phyloP scores from a whole-genome alignment of 495 filamentous ascomycete genomes.

The Podospora pseudoanserina region DNA sequence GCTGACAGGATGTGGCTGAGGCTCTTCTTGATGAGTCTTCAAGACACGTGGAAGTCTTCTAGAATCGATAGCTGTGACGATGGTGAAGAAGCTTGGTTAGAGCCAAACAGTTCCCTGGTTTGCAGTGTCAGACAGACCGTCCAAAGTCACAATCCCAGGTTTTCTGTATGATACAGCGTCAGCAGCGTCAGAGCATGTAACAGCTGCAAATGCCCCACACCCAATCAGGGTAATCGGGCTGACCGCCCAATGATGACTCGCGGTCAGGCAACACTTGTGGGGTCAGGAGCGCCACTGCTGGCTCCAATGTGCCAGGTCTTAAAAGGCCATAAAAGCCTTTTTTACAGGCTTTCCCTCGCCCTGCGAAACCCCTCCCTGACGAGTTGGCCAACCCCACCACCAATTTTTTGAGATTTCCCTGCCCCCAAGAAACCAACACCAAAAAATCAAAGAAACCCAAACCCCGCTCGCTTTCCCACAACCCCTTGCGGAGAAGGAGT shows the following conservation, averaged over 20 bases:
- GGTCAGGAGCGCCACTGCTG: constrained; percentile 12
- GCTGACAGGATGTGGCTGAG: neutral
- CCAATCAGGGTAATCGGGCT: constrained; percentile 1
- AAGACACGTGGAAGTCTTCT: neutral
- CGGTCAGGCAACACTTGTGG: constrained; percentile 11
- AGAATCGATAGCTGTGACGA: neutral
- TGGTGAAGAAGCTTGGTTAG: neutral
- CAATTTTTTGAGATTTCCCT: constrained; percentile 21
- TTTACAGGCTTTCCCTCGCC: neutral
- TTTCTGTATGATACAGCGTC: neutral
- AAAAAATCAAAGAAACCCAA: constrained; percentile 15
- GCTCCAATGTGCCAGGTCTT: neutral
- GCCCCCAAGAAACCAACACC: constrained; percentile 11
- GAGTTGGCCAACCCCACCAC: constrained; percentile 28
- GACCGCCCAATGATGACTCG: constrained; percentile 23
- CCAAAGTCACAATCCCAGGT: neutral
- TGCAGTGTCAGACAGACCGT: neutral
- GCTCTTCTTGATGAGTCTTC: neutral
- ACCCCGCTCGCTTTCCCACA: constrained; percentile 5
- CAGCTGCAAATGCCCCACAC: neutral
- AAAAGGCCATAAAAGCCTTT: constrained; percentile 27
- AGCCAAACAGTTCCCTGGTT: neutral
- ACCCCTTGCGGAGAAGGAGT: neutral
- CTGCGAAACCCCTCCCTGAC: constrained; percentile 30
- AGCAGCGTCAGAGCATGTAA: constrained; percentile 4